Base-by-base conservation (phyloP, 257 asterid genomes). In the Solanum bulbocastanum region DNA sequence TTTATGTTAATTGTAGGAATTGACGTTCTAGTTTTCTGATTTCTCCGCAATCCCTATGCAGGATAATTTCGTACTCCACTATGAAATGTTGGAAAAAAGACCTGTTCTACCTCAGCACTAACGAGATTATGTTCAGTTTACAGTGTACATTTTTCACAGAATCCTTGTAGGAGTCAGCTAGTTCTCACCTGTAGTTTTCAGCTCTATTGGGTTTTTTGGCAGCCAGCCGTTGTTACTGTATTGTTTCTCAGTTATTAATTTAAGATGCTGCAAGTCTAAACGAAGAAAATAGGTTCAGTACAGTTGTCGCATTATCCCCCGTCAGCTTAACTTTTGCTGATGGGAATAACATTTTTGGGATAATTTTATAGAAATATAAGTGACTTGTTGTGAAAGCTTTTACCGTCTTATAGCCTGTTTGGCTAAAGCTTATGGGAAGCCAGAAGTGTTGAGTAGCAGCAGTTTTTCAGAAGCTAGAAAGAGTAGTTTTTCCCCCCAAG, bases 41-140 rank as follows among this genome's bases (percentile, higher is more conserved):
- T 27, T 68, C 56, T 40, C 84, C 5, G 72, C 88, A n/a, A 84
- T 40, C 68, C 71, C 83, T 65, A 73, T 93, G 98, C 98, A 97
- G 99, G 99, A 97, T 91, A 97, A 94, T 90, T 97, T 97, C 86
- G 94, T 96, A 71, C 90, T 97, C 78, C 94, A 96, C 87, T 97
- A 96, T 72, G 99, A 97, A 5, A 86, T 90, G 96, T 58, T 97
- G 97, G 99, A 97, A 91, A 94, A 93, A 91, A 94, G 95, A 90
- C 98, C 98, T 52, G 87, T 87, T 73, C 92, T 97, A 87, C 95
- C 99, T 85, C 98, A 91, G 88, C 96, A 93, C 88, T 94, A 92
- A 91, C 92, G 69, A 86, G 83, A 86, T 86, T 33, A 65, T 86
- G 33, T 86, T 82, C 69, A 30, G 86, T 35, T 82, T 82, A 49